Evolutionary conservation across 106 monocot species (phyloP).

Genomic region (Phalaenopsis equestris): DNA sequence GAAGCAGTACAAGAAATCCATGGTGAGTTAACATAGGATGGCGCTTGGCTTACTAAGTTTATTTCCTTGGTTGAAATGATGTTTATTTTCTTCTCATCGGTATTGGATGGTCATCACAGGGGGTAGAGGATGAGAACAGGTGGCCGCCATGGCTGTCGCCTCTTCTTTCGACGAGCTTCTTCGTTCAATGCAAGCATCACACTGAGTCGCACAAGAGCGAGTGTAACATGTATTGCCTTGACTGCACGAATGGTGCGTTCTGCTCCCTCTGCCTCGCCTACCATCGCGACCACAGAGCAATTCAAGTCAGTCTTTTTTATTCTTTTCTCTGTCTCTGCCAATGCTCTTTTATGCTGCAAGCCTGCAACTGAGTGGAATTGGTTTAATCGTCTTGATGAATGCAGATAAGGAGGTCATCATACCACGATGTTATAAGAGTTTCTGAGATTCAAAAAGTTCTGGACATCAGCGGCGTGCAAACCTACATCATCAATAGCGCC

Average conservation of each 20-base stretch:
- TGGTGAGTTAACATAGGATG: slow-evolving; percentile 11
- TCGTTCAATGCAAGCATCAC: slow-evolving; percentile 78
- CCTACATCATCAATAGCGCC: slow-evolving; percentile 94
- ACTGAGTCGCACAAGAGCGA: slow-evolving; percentile 82
- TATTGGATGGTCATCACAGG: background rate
- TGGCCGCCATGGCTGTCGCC: slow-evolving; percentile 89
- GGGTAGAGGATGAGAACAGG: slow-evolving; percentile 6
- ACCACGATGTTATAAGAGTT: slow-evolving; percentile 95
- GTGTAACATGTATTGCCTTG: slow-evolving; percentile 94
- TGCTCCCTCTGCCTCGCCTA: slow-evolving; percentile 72
- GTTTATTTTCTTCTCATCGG: background rate
- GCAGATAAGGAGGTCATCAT: slow-evolving; percentile 90
- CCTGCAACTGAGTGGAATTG: background rate
- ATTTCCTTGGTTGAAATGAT: background rate
- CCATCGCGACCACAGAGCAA: slow-evolving; percentile 64
- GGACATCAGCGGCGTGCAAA: slow-evolving; percentile 80
- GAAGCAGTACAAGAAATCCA: slow-evolving; percentile 7
- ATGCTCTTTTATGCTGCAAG: background rate
- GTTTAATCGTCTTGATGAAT: background rate
- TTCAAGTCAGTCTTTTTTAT: slow-evolving; percentile 47
- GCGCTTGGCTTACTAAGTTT: background rate
- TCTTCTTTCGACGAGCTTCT: slow-evolving; percentile 58
- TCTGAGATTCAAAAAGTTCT: slow-evolving; percentile 80
- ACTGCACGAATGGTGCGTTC: slow-evolving; percentile 66
- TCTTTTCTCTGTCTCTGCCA: background rate